Conservation (phyloP, 2,329 filamentous ascomycete genomes). For the Alternaria sp. region DNA sequence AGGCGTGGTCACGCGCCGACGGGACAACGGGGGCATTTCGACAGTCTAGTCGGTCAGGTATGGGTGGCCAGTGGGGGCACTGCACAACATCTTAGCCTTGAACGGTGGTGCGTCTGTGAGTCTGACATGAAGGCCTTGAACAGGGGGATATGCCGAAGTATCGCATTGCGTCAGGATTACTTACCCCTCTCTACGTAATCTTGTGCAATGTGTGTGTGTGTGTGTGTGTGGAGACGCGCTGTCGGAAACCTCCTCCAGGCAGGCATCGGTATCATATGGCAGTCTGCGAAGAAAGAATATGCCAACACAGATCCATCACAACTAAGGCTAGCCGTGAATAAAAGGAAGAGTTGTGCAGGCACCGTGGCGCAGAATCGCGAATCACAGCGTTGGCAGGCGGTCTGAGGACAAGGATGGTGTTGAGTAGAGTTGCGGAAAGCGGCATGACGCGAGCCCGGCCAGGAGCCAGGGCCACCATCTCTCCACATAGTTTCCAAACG, state of each 20-base stretch:
- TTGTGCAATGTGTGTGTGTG: not conserved
- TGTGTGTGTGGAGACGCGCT: not conserved
- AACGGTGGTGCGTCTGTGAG: not conserved
- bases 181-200: not conserved
- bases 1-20: conserved; percentile 3
- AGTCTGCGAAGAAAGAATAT: not conserved
- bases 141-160: not conserved
- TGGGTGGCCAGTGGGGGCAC: conserved; percentile 4
- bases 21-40: not conserved
- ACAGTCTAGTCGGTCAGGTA: conserved; percentile 5
- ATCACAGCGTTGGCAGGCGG: conserved; percentile 11
- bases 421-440: conserved; percentile 9
- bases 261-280: not conserved
- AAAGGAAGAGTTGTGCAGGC: conserved; percentile 12
- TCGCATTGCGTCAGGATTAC: not conserved
- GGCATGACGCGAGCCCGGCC: conserved; percentile 15
- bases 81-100: not conserved
- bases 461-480: conserved; percentile 19
- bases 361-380: conserved; percentile 9
- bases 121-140: not conserved
- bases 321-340: not conserved
- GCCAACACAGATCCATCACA: not conserved
- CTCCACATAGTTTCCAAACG: conserved; percentile 20
- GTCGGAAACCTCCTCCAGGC: not conserved
- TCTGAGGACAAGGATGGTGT: conserved; percentile 12